Evolutionary conservation across 129 eudicot genomes (phyloP).

Genomic region (Calendula officinalis): DNA sequence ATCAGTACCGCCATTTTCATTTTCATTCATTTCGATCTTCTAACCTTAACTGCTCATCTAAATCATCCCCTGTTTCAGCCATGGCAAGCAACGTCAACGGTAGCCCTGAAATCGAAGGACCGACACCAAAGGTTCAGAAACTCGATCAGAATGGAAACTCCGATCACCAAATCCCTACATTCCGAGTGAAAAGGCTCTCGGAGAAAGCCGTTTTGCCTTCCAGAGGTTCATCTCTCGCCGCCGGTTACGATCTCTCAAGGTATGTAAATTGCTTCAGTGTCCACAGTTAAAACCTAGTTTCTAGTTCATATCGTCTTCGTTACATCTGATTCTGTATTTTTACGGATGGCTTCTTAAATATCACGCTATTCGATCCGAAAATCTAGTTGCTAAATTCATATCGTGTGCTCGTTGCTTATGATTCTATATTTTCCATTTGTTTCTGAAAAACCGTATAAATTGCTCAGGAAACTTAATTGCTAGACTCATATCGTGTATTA

Average conservation of each 20-base stretch:
- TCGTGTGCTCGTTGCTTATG: too few species aligned
- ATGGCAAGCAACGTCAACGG: constrained; percentile 28
- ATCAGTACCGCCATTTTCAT: neutral
- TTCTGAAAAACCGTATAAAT: too few species aligned
- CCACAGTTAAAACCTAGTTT: neutral
- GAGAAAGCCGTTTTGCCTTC: constrained; percentile 64
- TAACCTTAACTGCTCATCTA: constrained; percentile 2
- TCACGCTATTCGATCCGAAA: too few species aligned
- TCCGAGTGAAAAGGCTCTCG: constrained; percentile 63
- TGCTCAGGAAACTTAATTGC: too few species aligned
- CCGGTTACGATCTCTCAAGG: constrained; percentile 87
- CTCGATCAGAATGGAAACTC: constrained; percentile 30
- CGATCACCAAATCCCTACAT: constrained; percentile 13
- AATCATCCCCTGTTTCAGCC: neutral
- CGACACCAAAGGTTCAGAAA: constrained; percentile 42
- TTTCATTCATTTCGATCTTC: neutral
- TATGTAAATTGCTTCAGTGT: neutral
- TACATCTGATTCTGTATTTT: too few species aligned
- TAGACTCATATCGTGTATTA: too few species aligned
- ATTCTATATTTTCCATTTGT: too few species aligned
- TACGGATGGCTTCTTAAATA: too few species aligned
- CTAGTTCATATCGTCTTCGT: too few species aligned
- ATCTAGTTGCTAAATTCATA: too few species aligned
- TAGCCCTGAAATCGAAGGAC: constrained; percentile 44
- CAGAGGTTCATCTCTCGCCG: constrained; percentile 60